Conservation (phyloP, 2,329 filamentous ascomycete species). For the Claviceps humidiphila region DNA sequence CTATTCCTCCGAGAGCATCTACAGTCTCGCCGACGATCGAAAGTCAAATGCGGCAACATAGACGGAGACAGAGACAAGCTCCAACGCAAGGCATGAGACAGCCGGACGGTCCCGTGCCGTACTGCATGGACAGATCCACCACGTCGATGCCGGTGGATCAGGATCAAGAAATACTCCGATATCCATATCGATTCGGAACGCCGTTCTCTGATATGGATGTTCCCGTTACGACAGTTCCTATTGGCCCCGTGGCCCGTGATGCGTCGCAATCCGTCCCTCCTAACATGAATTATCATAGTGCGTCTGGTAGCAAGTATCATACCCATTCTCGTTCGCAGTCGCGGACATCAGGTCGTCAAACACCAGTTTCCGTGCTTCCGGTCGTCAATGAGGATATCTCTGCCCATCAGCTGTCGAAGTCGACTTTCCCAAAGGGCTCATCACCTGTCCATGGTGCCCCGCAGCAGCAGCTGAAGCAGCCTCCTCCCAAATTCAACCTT, state of each 20-base stretch:
- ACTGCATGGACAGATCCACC: conserved; percentile 34
- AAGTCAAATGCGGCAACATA: conserved; percentile 12
- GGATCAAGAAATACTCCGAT: conserved; percentile 40
- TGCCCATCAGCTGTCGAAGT: conserved; percentile 22
- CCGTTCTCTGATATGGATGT: conserved; percentile 87
- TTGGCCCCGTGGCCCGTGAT: conserved; percentile 64
- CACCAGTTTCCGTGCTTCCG: conserved; percentile 55
- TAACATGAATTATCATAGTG: conserved; percentile 67
- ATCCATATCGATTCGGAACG: conserved; percentile 65
- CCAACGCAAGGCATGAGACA: conserved; percentile 11
- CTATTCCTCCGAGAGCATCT: conserved; percentile 15
- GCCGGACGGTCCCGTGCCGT: conserved; percentile 29
- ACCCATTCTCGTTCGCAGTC: conserved; percentile 35
- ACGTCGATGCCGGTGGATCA: conserved; percentile 42
- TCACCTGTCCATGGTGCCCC: conserved; percentile 20
- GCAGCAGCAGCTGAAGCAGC: conserved; percentile 30
- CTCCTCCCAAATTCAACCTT: conserved; percentile 41
- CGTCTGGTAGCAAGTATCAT: conserved; percentile 17
- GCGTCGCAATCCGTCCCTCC: conserved; percentile 84
- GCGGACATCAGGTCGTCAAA: conserved; percentile 46
- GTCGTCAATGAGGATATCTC: conserved; percentile 53
- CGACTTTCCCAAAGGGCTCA: conserved; percentile 20
- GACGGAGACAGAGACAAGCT: conserved; percentile 14
- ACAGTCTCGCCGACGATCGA: conserved; percentile 15
- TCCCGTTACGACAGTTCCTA: conserved; percentile 59